Conservation (phyloP, 352 stramenopile genomes). For the Globisporangium apiculatum region DNA sequence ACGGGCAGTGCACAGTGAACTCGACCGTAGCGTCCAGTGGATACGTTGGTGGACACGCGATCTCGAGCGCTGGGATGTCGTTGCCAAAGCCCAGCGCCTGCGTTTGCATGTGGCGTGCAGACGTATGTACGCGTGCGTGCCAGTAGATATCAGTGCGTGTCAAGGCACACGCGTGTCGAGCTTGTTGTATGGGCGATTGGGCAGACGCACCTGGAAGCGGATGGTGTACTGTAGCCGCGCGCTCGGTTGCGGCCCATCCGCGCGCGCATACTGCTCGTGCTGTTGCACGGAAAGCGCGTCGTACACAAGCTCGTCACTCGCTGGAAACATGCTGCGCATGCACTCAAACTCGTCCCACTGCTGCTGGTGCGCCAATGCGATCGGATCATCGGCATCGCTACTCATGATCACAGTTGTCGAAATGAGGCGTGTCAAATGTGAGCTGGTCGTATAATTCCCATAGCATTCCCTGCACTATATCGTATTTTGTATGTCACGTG, state of each 20-base stretch:
- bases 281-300: constrained; percentile 21
- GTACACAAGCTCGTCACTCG: constrained; percentile 29
- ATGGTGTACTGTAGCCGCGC: constrained; percentile 38
- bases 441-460: too few species aligned
- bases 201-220: constrained; percentile 28
- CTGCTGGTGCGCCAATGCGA: constrained; percentile 8
- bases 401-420: too few species aligned
- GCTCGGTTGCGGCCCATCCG: background rate
- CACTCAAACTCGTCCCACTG: constrained; percentile 74
- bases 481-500: background rate
- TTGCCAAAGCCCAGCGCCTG: constrained; percentile 13
- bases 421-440: too few species aligned
- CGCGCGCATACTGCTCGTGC: constrained; percentile 16
- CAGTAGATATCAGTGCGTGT: too few species aligned
- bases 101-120: background rate
- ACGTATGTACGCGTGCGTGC: background rate
- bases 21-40: constrained; percentile 16
- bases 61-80: constrained; percentile 30
- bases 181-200: too few species aligned
- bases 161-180: background rate
- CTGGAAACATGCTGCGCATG: constrained; percentile 69
- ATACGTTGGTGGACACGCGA: constrained; percentile 39
- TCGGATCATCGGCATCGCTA: too few species aligned
- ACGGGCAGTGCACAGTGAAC: constrained; percentile 47
- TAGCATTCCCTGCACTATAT: background rate